Evolutionary conservation across 2,329 filamentous ascomycete species (phyloP), one percentile per base, ranked within the genome.

Genomic region (Dichotomopilus funicola): DNA sequence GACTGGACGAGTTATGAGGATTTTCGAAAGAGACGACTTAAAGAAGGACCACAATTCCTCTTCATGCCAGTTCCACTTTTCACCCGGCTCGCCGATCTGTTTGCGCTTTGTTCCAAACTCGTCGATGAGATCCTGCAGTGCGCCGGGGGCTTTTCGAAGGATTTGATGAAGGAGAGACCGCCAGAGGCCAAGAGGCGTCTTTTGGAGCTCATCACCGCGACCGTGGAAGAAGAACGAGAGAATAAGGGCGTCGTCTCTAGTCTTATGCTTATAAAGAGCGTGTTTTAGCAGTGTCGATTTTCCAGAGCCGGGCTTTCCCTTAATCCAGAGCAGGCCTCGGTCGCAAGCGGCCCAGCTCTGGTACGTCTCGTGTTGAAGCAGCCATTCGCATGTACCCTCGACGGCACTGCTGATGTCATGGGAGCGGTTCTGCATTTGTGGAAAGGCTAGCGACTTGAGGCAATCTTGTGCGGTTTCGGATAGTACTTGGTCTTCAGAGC

Each of bases 241-340:
- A 5, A 65, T 41, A 9, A 57, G 43, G 13, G 36, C 37, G 35
- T 13, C 19, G 34, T 49, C 44, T 49, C 13, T 27, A 6, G 9
- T 19, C 43, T 13, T 12, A 31, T 47, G 41, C 9, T 49, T 5
- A 9, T 70, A 59, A 10, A 74, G 62, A 1, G 72, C 35, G 56
- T 67, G 65, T 37, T 62, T 63, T 48, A 75, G 61, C 36, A 75
- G 54, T 1, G 71, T 74, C 5, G 71, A 73, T 52, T 75, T 75
- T 1, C 72, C 71, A 0, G 68, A 67, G 5, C 72, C 71, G 3
- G 72, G 71, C 33, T 74, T 71, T 1, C 72, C 72, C 49, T 70
- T 71, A 38, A 75, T 68, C 70, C 69, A 73, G 13, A 58, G 56
- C 35, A 58, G 40, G 45, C 53, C 49, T 37, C 19, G 52, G 37